phyloP scores from a whole-genome alignment of 345 rosid species.

The Salix exigua region DNA sequence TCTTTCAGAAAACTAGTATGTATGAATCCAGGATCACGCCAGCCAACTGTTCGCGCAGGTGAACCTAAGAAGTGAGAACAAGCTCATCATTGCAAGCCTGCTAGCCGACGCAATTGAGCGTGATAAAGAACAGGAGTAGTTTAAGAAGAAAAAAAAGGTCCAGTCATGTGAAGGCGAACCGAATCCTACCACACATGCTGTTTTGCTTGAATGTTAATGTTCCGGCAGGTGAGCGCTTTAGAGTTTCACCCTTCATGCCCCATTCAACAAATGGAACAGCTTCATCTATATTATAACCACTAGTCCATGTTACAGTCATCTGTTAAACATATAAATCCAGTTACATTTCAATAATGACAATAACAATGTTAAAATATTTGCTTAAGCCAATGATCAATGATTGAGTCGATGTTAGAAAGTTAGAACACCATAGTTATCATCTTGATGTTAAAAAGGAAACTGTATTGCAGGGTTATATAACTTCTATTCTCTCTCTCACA shows the following conservation, averaged over 20 bases:
- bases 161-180: not conserved
- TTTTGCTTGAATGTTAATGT: conserved; percentile 63
- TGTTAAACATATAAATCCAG: conserved; percentile 26
- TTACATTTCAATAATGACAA: not conserved
- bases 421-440: not conserved
- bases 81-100: not conserved
- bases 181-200: conserved; percentile 85
- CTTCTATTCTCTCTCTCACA: no score
- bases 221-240: conserved; percentile 65
- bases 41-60: conserved; percentile 76
- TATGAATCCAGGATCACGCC: conserved; percentile 86
- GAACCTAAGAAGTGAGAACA: conserved; percentile 37
- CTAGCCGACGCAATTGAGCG: not conserved
- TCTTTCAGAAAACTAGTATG: conserved; percentile 71
- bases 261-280: conserved; percentile 77
- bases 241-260: conserved; percentile 47
- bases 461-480: conserved; percentile 2
- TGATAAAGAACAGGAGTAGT: not conserved
- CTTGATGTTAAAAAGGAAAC: not conserved
- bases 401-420: conserved; percentile 1
- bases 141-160: not conserved
- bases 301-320: conserved; percentile 98
- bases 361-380: not conserved
- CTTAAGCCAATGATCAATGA: not conserved
- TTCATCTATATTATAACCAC: conserved; percentile 76